Percentiles rank a stretch among this genome's conserved stretches.
phyloP scores from a whole-genome alignment of 1,139 yeast genomes.

The Sugiyamaella xylanicola region DNA sequence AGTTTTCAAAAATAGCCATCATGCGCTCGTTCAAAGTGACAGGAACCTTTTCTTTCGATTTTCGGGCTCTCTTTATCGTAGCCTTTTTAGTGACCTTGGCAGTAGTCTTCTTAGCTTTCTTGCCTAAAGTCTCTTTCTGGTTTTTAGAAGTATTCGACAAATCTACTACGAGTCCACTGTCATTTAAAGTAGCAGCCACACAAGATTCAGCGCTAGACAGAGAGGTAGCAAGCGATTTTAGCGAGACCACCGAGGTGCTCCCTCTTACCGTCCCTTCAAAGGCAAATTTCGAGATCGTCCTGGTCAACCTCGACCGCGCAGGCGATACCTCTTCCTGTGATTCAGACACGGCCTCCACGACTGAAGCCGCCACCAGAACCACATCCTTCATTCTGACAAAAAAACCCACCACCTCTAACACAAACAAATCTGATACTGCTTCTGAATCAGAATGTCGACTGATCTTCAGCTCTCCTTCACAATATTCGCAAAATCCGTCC shows the following conservation, averaged over 20 bases:
- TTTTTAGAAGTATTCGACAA: not conserved
- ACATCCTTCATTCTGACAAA: not conserved
- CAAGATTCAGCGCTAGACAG: no score
- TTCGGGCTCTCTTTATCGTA: not conserved
- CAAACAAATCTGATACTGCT: no score
- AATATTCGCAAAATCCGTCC: not conserved
- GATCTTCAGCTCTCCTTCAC: no score
- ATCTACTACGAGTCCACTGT: no score
- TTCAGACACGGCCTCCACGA: not conserved
- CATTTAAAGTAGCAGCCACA: no score
- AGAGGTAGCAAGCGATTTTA: not conserved
- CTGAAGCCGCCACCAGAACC: not conserved
- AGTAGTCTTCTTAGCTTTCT: not conserved
- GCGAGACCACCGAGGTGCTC: not conserved
- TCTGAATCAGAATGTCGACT: not conserved
- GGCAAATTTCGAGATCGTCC: not conserved
- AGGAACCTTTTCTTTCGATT: not conserved
- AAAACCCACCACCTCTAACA: no score
- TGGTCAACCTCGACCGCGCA: not conserved
- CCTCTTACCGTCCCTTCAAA: not conserved
- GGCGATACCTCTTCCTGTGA: not conserved
- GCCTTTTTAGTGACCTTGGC: not conserved
- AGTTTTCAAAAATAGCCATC: conserved; percentile 5
- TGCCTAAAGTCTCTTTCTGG: not conserved
- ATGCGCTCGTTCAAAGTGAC: conserved; percentile 10